Evolutionary conservation across 192 early-diverging fungal species (phyloP).

Genomic region (Gigaspora rosea): DNA sequence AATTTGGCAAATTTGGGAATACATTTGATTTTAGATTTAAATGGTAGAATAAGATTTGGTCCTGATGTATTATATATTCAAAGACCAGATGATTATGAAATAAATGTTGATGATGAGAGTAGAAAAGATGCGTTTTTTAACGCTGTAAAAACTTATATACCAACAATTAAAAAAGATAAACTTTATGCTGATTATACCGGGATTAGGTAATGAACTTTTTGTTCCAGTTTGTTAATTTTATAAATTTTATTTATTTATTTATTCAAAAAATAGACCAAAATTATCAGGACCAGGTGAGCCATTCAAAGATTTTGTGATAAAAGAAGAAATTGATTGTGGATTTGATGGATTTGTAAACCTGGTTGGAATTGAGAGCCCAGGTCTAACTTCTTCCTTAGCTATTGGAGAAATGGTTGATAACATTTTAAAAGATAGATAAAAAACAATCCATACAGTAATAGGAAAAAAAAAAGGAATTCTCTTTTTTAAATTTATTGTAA

Average conservation of each 20-base stretch:
- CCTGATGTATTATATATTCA: constrained; percentile 71
- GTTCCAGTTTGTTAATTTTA: not conserved
- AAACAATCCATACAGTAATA: no score
- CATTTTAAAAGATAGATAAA: constrained; percentile 21
- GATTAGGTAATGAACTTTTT: constrained; percentile 56
- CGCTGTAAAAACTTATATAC: constrained; percentile 69
- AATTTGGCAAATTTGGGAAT: constrained; percentile 72
- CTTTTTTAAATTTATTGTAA: no score
- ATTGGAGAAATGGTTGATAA: constrained; percentile 68
- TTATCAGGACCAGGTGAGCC: constrained; percentile 68
- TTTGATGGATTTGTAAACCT: constrained; percentile 71
- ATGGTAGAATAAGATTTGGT: constrained; percentile 75
- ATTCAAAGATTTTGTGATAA: constrained; percentile 78
- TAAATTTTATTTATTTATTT: not conserved
- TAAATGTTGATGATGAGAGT: constrained; percentile 45
- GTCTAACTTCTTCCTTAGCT: constrained; percentile 78
- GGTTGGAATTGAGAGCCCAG: constrained; percentile 85
- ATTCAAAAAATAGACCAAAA: constrained; percentile 65
- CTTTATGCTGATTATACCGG: constrained; percentile 75
- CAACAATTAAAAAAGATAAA: constrained; percentile 52
- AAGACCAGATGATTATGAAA: constrained; percentile 57
- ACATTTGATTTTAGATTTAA: constrained; percentile 80
- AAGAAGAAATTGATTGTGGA: constrained; percentile 52
- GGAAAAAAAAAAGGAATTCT: no score
- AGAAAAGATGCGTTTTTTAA: constrained; percentile 44